Conservation (phyloP, 768 basidiomycete genomes). For the Paxillus ammoniavirescens region DNA sequence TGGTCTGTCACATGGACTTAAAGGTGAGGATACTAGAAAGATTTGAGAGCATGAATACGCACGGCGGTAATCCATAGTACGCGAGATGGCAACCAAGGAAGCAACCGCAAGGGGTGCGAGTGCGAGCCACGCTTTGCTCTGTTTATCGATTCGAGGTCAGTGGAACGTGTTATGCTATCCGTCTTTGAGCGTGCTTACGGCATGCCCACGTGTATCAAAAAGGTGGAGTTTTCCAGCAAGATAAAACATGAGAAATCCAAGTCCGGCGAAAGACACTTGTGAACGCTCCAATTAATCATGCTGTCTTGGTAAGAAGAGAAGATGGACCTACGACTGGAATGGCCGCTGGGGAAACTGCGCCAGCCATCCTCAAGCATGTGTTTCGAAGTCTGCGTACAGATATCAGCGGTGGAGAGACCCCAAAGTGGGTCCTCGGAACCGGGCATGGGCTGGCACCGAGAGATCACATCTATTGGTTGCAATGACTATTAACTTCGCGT, state of each 20-base stretch:
- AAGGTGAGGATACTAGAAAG: not conserved
- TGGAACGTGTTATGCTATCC: constrained; percentile 6
- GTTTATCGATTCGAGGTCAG: constrained; percentile 4
- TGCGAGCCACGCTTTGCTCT: constrained; percentile 81
- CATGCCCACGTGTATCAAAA: constrained; percentile 77
- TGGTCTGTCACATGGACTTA: constrained; percentile 55
- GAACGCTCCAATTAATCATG: not conserved
- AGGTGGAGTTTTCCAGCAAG: constrained; percentile 88
- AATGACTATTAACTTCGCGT: not conserved
- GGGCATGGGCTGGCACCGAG: constrained; percentile 57
- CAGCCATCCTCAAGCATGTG: constrained; percentile 74
- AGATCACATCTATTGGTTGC: constrained; percentile 19
- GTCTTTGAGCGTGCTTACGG: constrained; percentile 39
- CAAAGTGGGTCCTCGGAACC: constrained; percentile 67
- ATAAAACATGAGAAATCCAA: constrained; percentile 88
- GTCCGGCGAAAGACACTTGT: constrained; percentile 85
- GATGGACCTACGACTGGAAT: constrained; percentile 68
- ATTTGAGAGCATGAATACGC: constrained; percentile 25
- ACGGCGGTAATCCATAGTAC: constrained; percentile 95
- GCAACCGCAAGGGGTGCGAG: constrained; percentile 75
- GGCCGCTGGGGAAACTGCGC: constrained; percentile 89
- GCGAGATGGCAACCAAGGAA: constrained; percentile 68
- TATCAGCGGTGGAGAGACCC: constrained; percentile 64
- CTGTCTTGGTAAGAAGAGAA: not conserved
- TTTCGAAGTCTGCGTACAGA: constrained; percentile 73